These are phyloP conservation scores for Termitomyces sp. DNA, from an alignment of 768 basidiomycete species.

Conservation along the genomic window DNA sequence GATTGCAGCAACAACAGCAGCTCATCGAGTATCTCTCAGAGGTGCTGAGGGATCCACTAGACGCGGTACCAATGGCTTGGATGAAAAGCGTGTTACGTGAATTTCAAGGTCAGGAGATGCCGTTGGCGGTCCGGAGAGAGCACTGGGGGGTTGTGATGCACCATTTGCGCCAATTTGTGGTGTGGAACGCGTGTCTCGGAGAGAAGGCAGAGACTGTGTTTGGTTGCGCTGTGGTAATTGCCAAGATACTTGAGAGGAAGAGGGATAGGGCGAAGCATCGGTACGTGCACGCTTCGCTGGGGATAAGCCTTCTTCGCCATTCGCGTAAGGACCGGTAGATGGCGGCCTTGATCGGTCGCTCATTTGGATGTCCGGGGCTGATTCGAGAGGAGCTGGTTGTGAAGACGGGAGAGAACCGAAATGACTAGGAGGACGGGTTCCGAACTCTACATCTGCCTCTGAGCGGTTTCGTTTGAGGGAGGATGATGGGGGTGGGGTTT, in stretches of 20 bases:
- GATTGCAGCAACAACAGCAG: constrained; percentile 62
- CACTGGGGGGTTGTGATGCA: constrained; percentile 43
- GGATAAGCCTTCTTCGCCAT: constrained; percentile 62
- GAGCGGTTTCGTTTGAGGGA: constrained; percentile 61
- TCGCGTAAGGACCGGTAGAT: constrained; percentile 43
- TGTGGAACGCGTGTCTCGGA: constrained; percentile 19
- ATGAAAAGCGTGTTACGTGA: constrained; percentile 59
- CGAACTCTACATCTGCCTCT: constrained; percentile 58
- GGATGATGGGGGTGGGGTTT: constrained; percentile 45
- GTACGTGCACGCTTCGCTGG: constrained; percentile 70
- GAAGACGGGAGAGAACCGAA: constrained; percentile 16
- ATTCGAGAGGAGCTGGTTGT: constrained; percentile 21
- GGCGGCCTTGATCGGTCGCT: constrained; percentile 46
- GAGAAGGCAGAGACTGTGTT: constrained; percentile 24
- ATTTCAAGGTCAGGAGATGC: constrained; percentile 37
- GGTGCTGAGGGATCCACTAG: constrained; percentile 49
- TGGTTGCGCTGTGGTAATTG: constrained; percentile 26
- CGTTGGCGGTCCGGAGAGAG: constrained; percentile 32
- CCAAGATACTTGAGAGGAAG: constrained; percentile 29
- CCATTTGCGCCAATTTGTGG: constrained; percentile 38
- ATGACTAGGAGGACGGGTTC: constrained; percentile 16
- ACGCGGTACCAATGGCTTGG: constrained; percentile 54
- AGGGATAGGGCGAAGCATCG: constrained; percentile 37
- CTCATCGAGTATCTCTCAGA: constrained; percentile 52
- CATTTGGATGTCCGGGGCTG: constrained; percentile 40